These are phyloP conservation scores for Raphanus sativus DNA, from an alignment of 345 rosid genomes.

Conservation along the genomic window DNA sequence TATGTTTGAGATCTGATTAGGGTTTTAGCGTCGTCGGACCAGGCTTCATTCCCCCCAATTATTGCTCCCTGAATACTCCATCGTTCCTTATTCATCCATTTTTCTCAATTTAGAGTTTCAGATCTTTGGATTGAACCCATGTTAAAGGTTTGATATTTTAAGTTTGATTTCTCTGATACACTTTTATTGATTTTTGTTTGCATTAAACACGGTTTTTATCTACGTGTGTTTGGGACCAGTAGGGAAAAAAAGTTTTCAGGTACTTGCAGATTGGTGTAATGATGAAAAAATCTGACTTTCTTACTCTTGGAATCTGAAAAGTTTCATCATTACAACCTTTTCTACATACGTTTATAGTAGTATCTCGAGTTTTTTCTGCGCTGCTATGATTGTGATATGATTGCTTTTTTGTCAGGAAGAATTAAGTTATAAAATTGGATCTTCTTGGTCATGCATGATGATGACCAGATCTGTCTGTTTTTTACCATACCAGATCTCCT, in stretches of 20 bases:
- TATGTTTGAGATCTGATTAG: conserved; percentile 31
- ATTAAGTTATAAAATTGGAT: conserved; percentile 12
- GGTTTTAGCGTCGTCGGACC: conserved; percentile 80
- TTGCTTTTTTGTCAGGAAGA: conserved; percentile 25
- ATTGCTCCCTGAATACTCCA: conserved; percentile 42
- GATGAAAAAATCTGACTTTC: conserved; percentile 60
- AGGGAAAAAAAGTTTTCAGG: conserved; percentile 1
- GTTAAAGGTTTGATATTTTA: conserved; percentile 42
- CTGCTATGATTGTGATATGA: conserved; percentile 40
- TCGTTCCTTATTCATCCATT: background rate
- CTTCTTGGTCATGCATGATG: conserved; percentile 28
- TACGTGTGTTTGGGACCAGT: conserved; percentile 26
- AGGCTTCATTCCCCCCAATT: conserved; percentile 99
- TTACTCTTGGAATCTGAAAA: conserved; percentile 30
- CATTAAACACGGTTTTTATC: background rate
- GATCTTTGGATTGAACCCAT: conserved; percentile 11
- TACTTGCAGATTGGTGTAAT: conserved; percentile 59
- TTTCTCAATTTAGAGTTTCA: conserved; percentile 23
- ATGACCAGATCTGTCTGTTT: conserved; percentile 36
- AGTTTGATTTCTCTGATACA: background rate
- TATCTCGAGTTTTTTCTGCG: conserved; percentile 16
- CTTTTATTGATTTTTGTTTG: conserved; percentile 1
- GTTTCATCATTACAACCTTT: conserved; percentile 56
- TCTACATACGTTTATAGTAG: background rate
- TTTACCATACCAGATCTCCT: conserved; percentile 4